These are phyloP conservation scores for Populus simonii DNA, from an alignment of 345 rosid genomes.

Conservation along the genomic window DNA sequence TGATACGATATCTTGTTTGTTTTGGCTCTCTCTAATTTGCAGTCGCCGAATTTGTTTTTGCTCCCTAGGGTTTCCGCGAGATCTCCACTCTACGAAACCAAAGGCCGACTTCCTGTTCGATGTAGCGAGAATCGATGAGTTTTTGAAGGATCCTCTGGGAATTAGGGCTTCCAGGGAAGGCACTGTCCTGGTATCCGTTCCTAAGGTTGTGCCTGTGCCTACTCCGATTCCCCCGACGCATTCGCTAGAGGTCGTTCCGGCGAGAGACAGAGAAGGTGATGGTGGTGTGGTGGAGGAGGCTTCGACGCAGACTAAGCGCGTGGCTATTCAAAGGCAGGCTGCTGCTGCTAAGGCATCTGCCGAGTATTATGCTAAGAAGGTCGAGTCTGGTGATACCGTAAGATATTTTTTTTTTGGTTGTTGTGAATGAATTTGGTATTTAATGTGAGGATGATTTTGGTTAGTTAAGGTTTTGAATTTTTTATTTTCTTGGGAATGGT, in stretches of 20 bases:
- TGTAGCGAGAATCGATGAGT: conserved; percentile 45
- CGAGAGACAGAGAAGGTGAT: conserved; percentile 34
- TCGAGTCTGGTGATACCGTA: conserved; percentile 58
- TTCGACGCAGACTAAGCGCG: conserved; percentile 54
- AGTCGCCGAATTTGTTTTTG: conserved; percentile 92
- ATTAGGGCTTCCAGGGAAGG: conserved; percentile 42
- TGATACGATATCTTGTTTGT: background rate
- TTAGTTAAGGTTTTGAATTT: background rate
- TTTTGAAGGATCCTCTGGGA: conserved; percentile 54
- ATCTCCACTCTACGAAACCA: conserved; percentile 43
- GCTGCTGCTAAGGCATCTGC: conserved; percentile 81
- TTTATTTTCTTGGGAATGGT: too few relatives aligned
- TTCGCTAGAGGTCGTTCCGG: background rate
- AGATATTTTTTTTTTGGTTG: background rate
- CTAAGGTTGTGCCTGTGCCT: conserved; percentile 43
- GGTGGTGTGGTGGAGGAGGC: conserved; percentile 39
- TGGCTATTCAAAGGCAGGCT: conserved; percentile 62
- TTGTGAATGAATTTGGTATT: background rate
- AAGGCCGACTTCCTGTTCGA: conserved; percentile 47
- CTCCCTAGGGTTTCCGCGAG: conserved; percentile 77
- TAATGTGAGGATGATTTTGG: background rate
- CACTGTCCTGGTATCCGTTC: conserved; percentile 79
- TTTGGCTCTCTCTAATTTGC: conserved; percentile 29
- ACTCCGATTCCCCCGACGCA: conserved; percentile 26
- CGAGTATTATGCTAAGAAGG: conserved; percentile 57